Evolutionary conservation across 257 asterid genomes (phyloP), one percentile per base, ranked within the genome.

Genomic region (Solanum habrochaites): DNA sequence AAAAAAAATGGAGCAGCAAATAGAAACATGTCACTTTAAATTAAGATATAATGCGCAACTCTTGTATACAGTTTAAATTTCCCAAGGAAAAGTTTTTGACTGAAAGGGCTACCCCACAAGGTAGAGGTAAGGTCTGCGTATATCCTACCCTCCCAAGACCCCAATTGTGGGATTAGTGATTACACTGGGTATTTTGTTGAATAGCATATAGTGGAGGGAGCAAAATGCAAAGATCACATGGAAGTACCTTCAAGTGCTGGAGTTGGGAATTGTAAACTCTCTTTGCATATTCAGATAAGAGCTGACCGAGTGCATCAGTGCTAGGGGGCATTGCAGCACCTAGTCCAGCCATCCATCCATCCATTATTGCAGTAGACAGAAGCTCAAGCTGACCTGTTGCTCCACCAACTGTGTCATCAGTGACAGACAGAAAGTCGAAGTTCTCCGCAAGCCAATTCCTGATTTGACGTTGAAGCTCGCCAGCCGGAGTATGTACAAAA

Each of bases 281-380:
- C 87, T 94, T 94, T 42, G 98, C 98, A 90, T 97, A 97, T 91
- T 95, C 98, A 72, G 98, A 95, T 87, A 97, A 94, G 87, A 97
- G 98, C 89, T 94, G 99, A 81, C 99, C 99, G 75, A 97, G 96
- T 85, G 99, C 99, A 94, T 97, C 99, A 86, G 99, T 94, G 67
- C 58, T 87, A 69, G 99, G 99, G 86, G 95, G 98, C 81, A 89
- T 92, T 80, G 99, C 99, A 84, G 99, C 96, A 85, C 99, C 99
- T 85, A 97, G 98, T 85, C 99, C 99, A 83, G 99, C 99, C 99
- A 97, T 97, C 99, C 99, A 97, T 86, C 99, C 99, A 88, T 97
- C 99, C 99, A 97, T 97, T 87, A 97, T 94, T 66, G 99, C 99
- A 82, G 99, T 97, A 69, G 99, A 97, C 85, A 97, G 98, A 92